A percentile compares a stretch with the other conserved stretches of the same genome.
phyloP scores from a whole-genome alignment of 2,329 filamentous ascomycete genomes.

The Seiridium unicorne region DNA sequence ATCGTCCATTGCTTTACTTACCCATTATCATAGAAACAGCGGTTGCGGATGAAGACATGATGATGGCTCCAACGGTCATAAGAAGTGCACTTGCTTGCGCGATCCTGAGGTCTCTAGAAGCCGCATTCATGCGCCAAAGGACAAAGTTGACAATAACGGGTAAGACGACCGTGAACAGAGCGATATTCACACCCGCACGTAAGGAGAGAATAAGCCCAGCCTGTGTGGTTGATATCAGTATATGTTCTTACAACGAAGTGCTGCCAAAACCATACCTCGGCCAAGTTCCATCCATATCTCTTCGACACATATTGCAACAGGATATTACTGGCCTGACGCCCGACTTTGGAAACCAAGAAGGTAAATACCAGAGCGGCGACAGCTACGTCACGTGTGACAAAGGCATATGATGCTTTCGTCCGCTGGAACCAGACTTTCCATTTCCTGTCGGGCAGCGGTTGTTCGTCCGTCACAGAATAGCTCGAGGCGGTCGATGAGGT shows the following conservation, averaged over 20 bases:
- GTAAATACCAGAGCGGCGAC: neutral
- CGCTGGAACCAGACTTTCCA: neutral
- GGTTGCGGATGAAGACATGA: neutral
- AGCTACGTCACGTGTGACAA: neutral
- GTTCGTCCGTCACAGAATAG: no score
- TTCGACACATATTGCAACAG: slow-evolving; percentile 3
- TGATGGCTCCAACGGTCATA: neutral
- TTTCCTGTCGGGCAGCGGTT: neutral
- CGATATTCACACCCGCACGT: neutral
- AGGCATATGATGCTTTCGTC: neutral
- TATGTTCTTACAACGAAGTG: neutral
- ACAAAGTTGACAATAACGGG: neutral
- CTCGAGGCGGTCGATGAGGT: no score
- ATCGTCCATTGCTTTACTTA: neutral
- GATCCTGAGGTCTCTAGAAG: neutral
- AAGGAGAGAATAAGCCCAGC: neutral
- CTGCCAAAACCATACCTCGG: neutral
- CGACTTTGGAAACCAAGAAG: slow-evolving; percentile 2
- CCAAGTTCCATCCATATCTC: neutral
- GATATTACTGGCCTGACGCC: neutral
- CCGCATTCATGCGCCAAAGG: neutral
- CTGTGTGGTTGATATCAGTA: neutral
- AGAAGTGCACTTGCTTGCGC: neutral
- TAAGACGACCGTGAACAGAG: neutral
- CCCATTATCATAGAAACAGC: neutral